phyloP scores from a whole-genome alignment of 371 early-diverging fungal genomes.

The Mortierella sp. region DNA sequence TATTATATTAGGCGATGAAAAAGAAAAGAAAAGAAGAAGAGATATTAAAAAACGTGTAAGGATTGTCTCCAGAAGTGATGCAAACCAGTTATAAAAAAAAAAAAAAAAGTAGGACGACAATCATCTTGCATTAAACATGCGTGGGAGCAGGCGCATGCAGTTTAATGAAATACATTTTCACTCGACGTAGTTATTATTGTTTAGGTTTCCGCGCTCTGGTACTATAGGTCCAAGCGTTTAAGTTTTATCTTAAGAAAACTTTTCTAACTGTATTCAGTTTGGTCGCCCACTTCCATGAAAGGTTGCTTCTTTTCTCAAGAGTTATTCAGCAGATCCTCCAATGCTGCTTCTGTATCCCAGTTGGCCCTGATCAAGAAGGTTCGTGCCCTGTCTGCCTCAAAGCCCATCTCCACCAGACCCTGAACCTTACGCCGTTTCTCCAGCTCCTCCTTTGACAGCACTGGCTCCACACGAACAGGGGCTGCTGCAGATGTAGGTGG shows the following conservation, averaged over 20 bases:
- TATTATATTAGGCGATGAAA: no score
- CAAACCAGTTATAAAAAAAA: neutral
- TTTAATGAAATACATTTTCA: neutral
- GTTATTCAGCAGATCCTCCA: constrained; percentile 38
- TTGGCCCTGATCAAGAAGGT: constrained; percentile 47
- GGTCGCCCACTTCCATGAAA: neutral
- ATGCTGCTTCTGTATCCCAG: constrained; percentile 42
- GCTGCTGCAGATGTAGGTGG: constrained; percentile 8
- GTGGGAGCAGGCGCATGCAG: neutral
- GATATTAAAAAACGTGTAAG: constrained; percentile 8
- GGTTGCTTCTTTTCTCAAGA: constrained; percentile 1
- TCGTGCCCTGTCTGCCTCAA: constrained; percentile 34
- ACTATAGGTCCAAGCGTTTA: constrained; percentile 2
- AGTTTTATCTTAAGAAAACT: neutral
- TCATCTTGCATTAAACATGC: no score
- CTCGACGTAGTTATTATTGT: neutral
- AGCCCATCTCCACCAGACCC: constrained; percentile 56
- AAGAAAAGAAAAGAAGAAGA: no score
- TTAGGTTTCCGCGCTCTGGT: neutral
- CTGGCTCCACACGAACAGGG: constrained; percentile 14
- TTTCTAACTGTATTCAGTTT: neutral
- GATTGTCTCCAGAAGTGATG: neutral
- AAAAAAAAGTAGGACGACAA: no score
- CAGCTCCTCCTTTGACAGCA: constrained; percentile 34
- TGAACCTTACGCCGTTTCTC: constrained; percentile 48